phyloP scores from a whole-genome alignment of 495 filamentous ascomycete species.

The Lophiostoma macrostomum region DNA sequence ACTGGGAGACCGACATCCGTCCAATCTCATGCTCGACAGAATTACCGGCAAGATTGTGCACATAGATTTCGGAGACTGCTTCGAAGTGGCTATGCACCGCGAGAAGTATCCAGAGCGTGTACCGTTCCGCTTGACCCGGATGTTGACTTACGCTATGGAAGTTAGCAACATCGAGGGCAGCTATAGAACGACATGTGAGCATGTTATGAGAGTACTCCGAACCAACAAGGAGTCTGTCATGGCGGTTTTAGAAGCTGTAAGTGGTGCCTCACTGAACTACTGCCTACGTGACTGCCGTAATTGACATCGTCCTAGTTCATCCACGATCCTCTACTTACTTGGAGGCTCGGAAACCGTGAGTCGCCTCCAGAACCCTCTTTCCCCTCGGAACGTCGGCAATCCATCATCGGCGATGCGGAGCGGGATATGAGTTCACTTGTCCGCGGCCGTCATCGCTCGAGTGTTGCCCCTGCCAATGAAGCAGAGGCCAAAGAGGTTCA shows the following conservation, averaged over 20 bases:
- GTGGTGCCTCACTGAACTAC: slow-evolving; percentile 40
- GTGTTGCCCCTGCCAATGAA: slow-evolving; percentile 36
- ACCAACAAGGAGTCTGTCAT: slow-evolving; percentile 98
- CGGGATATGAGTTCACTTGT: slow-evolving; percentile 16
- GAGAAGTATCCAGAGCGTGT: slow-evolving; percentile 98
- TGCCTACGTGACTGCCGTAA: background rate
- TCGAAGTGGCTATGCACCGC: slow-evolving; percentile 98
- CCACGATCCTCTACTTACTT: slow-evolving; percentile 95
- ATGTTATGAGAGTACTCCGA: slow-evolving; percentile 93
- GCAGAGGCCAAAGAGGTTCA: slow-evolving; percentile 69
- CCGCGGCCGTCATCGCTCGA: slow-evolving; percentile 33
- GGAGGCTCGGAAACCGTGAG: slow-evolving; percentile 85
- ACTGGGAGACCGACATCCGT: slow-evolving; percentile 92
- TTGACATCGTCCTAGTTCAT: slow-evolving; percentile 67
- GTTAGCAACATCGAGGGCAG: slow-evolving; percentile 98
- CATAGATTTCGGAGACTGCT: slow-evolving; percentile 98
- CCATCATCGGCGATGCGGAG: slow-evolving; percentile 55
- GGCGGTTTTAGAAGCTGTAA: slow-evolving; percentile 95
- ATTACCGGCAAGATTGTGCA: slow-evolving; percentile 95
- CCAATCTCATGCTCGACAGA: slow-evolving; percentile 93
- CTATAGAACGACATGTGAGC: slow-evolving; percentile 95
- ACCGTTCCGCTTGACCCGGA: slow-evolving; percentile 93
- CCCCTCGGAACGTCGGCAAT: slow-evolving; percentile 68
- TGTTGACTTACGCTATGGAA: slow-evolving; percentile 99
- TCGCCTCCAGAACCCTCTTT: slow-evolving; percentile 77